Evolutionary conservation across 2,329 filamentous ascomycete genomes (phyloP), one percentile per base, ranked within the genome.

Genomic region (Paracamarosporium sp.): DNA sequence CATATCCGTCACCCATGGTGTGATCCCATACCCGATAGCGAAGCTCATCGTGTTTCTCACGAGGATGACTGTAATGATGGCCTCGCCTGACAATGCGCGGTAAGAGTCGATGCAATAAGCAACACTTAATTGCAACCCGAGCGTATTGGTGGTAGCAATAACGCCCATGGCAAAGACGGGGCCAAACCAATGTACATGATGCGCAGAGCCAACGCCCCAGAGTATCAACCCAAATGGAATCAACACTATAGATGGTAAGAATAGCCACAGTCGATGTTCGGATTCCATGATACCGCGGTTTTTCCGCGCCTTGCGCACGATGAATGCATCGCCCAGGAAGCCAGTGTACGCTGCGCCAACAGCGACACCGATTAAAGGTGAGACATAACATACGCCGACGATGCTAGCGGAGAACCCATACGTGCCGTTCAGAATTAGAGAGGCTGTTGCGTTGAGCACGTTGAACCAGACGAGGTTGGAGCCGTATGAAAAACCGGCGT

Each of bases 11-110:
- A 81, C 64, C 79, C 80, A 81, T 1, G 79, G 79, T 3, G 79
- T 81, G 55, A 81, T 73, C 28, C 83, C 83, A 65, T 86, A 85
- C 27, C 77, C 76, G 28, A 83, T 76, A 5, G 80, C 81, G 62
- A 83, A 83, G 25, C 72, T 76, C 79, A 83, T 82, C 1, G 80
- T 83, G 58, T 83, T 83, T 9, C 82, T 70, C 12, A 81, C 71
- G 1, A 84, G 60, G 33, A 84, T 84, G 11, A 83, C 80, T 3
- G 81, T 80, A 8, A 82, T 78, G 55, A 83, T 79, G 1, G 81
- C 79, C 62, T 84, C 81, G 0, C 81, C 81, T 40, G 76, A 76
- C 4, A 84, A 63, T 8, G 80, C 81, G 31, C 79, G 77, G 59
- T 83, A 84, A 17, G 73, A 77, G 59, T 84, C 82, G 36, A 84